These are phyloP conservation scores for Aspergillus hortae DNA, from an alignment of 2,329 filamentous ascomycete species.

Conservation along the genomic window DNA sequence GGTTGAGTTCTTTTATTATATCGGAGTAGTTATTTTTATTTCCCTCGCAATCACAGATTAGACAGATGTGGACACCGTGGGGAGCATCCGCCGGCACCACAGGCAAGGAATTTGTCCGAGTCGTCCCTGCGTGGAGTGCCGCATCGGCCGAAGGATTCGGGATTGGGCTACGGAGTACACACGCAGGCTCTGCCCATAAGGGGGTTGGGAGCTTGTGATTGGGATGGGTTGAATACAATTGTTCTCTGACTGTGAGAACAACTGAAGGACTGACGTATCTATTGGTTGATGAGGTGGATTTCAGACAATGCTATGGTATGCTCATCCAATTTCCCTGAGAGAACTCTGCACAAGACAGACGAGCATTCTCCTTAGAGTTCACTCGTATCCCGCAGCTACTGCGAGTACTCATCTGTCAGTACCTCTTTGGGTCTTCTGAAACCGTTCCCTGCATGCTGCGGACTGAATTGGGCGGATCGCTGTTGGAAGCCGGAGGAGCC, in stretches of 20 bases:
- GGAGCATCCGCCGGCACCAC: no score
- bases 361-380: no score
- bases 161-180: neutral
- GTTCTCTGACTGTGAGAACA: no score
- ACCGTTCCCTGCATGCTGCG: neutral
- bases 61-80: no score
- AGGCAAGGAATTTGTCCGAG: slow-evolving; percentile 3
- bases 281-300: no score
- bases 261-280: no score
- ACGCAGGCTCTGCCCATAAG: neutral
- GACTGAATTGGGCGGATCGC: neutral
- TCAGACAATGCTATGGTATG: no score
- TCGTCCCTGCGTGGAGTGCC: slow-evolving; percentile 1
- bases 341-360: no score
- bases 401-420: neutral
- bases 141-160: slow-evolving; percentile 6
- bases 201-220: neutral
- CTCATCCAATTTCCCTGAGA: no score
- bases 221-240: no score
- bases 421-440: neutral
- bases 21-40: neutral
- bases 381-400: no score
- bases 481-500: neutral
- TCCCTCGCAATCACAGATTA: neutral
- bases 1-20: neutral